Conservation (phyloP, 768 basidiomycete genomes). For the Amanita rubescens region DNA sequence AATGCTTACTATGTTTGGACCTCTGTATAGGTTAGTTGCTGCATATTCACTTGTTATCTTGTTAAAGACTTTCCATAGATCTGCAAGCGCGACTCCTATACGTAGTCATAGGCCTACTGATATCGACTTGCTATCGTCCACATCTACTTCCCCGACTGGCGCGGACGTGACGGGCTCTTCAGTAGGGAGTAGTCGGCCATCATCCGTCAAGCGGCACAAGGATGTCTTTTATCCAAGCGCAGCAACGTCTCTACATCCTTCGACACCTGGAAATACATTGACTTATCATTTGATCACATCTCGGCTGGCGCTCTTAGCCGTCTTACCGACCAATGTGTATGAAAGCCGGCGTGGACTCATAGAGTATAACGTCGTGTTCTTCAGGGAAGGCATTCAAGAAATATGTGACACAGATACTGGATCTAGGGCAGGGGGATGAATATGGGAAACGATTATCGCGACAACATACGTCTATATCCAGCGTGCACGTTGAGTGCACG, state of each 20-base stretch:
- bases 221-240: slow-evolving; percentile 64
- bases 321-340: slow-evolving; percentile 66
- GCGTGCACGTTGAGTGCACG: slow-evolving; percentile 1
- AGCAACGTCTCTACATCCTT: slow-evolving; percentile 51
- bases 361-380: slow-evolving; percentile 84
- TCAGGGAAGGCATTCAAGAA: slow-evolving; percentile 76
- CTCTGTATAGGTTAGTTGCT: slow-evolving; percentile 66
- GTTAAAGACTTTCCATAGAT: slow-evolving; percentile 15
- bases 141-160: slow-evolving; percentile 15
- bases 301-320: slow-evolving; percentile 60
- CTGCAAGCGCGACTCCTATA: slow-evolving; percentile 22
- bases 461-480: not conserved
- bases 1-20: slow-evolving; percentile 80
- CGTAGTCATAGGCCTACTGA: slow-evolving; percentile 22
- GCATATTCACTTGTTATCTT: not conserved
- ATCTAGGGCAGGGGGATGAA: slow-evolving; percentile 29
- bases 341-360: slow-evolving; percentile 68
- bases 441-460: not conserved
- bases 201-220: slow-evolving; percentile 22
- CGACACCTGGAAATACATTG: slow-evolving; percentile 63
- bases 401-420: slow-evolving; percentile 74
- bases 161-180: slow-evolving; percentile 5
- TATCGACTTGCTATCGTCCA: slow-evolving; percentile 14
- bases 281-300: slow-evolving; percentile 79
- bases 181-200: not conserved